Percentiles rank a stretch among this genome's conserved stretches.
Conservation (phyloP, 2,329 filamentous ascomycete genomes). For the Ascochyta viciae-villosae region DNA sequence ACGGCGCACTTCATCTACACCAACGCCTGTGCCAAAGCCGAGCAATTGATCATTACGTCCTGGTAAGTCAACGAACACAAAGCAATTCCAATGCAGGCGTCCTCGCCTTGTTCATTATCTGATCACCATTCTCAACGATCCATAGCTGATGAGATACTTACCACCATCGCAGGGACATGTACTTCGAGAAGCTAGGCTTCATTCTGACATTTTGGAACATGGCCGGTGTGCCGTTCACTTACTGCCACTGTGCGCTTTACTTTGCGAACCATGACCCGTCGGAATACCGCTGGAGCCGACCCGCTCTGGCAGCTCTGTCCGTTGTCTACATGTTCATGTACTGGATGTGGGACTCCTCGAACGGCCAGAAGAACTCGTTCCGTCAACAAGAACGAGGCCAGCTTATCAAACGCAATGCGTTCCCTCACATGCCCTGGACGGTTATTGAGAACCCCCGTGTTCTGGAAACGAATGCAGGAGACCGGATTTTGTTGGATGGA, state of each 20-base stretch:
- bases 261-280: constrained; percentile 81
- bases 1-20: constrained; percentile 91
- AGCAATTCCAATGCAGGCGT: background rate
- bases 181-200: constrained; percentile 94
- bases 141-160: background rate
- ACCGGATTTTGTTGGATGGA: constrained; percentile 79
- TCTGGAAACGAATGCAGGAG: constrained; percentile 74
- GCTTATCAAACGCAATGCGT: constrained; percentile 71
- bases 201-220: constrained; percentile 98
- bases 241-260: constrained; percentile 92
- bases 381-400: constrained; percentile 78
- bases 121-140: background rate
- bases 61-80: constrained; percentile 60
- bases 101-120: background rate
- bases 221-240: constrained; percentile 86
- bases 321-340: constrained; percentile 78
- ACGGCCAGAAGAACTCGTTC: constrained; percentile 93
- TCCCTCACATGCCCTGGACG: constrained; percentile 87
- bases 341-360: constrained; percentile 89
- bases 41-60: constrained; percentile 85
- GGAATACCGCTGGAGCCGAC: constrained; percentile 77
- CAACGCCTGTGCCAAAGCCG: constrained; percentile 88
- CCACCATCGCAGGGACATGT: constrained; percentile 74
- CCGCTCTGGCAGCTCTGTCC: constrained; percentile 68
- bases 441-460: constrained; percentile 78